Evolutionary conservation across 148 eudicot genomes (phyloP), one percentile per base, ranked within the genome.

Genomic region (Mesembryanthemum crystallinum): DNA sequence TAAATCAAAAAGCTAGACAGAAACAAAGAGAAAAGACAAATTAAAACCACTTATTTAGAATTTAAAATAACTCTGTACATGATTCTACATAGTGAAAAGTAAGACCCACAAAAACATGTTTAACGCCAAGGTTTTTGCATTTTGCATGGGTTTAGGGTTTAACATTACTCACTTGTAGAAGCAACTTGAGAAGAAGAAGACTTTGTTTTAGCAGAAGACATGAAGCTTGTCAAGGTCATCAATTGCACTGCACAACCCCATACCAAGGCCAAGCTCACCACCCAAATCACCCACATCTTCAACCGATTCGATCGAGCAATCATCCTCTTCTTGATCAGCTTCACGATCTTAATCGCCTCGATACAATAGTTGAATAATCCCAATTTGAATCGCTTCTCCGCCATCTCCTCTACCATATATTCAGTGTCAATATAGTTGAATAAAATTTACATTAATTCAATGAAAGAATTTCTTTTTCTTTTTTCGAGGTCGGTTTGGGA

Each of bases 241-340:
- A 85, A 58, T 58, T 85, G 83, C 62, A 77, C 71, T 11, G 64
- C 47, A 77, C 85, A 85, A 69, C 77, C 64, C 85, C 87, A 85
- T 37, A 82, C 24, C 62, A 82, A 77, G 21, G 82, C 72, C 65
- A 76, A 58, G 52, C 73, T 75, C 73, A 67, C 76, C 27, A 62
- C 67, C 68, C 85, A 73, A 13, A 77, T 52, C 71, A 75, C 62
- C 83, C 83, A 79, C 57, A 79, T 17, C 78, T 76, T 85, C 61
- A 69, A 76, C n/a, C 68, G 68, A 68, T 57, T 45, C 63, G 73
- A n/a, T 47, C 76, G 63, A 74, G 71, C 67, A 54, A 75, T 67
- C 83, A 76, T 70, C 69, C 57, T 76, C n/a, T 32, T 72, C 79
- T 58, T 85, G 79, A 10, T 45, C 49, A 79, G 37, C 54, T 62